Percentiles rank a stretch among this genome's conserved stretches.
phyloP scores from a whole-genome alignment of 225 moss, liverwort and hornwort genomes.

The Lunularia cruciata region DNA sequence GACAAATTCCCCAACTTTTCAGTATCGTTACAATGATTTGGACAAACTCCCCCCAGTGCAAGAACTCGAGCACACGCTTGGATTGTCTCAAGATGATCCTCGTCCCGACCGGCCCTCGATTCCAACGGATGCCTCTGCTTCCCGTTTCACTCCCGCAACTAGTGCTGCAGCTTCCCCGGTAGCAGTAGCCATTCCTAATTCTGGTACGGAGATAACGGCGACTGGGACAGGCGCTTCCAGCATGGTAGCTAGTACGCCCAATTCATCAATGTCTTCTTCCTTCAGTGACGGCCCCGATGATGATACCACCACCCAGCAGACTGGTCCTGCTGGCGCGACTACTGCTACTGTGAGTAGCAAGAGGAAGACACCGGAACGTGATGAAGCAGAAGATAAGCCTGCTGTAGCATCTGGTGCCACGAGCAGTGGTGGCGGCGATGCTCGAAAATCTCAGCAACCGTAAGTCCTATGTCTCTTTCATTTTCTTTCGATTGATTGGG shows the following conservation, averaged over 20 bases:
- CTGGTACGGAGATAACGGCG: constrained; percentile 14
- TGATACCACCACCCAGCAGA: constrained; percentile 31
- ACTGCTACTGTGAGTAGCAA: constrained; percentile 25
- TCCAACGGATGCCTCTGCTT: background rate
- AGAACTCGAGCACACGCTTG: constrained; percentile 27
- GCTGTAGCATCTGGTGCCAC: constrained; percentile 7
- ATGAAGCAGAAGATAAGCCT: constrained; percentile 36
- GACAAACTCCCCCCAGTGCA: constrained; percentile 3
- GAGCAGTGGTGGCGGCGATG: constrained; percentile 16
- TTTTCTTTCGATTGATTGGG: background rate
- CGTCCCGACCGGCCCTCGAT: background rate
- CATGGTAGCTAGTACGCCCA: constrained; percentile 38
- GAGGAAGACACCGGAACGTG: constrained; percentile 40
- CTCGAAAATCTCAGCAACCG: constrained; percentile 32
- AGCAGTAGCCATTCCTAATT: constrained; percentile 20
- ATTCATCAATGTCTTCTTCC: constrained; percentile 47
- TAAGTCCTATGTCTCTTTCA: constrained; percentile 21
- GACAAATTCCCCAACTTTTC: constrained; percentile 10
- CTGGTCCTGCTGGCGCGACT: constrained; percentile 24
- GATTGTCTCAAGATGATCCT: constrained; percentile 6
- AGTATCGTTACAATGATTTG: constrained; percentile 1
- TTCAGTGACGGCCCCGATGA: constrained; percentile 46
- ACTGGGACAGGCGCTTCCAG: constrained; percentile 9
- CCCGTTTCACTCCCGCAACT: background rate
- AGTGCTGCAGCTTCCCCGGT: background rate